A percentile compares a stretch with the other conserved stretches of the same genome.
phyloP scores from a whole-genome alignment of 441 rosid species.

The Erodium moschatum region DNA sequence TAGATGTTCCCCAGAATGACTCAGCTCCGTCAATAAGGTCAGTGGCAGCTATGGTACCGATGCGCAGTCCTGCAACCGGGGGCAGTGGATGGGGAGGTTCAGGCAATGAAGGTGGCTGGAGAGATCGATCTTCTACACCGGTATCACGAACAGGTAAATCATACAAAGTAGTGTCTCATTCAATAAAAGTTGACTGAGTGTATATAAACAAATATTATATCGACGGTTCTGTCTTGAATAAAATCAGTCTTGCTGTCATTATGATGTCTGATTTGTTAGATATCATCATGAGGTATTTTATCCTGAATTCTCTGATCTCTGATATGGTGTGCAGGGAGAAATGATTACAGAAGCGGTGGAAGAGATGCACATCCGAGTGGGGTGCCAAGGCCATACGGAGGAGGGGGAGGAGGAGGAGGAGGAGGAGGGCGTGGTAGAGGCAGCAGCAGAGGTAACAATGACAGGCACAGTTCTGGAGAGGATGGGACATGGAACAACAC shows the following conservation, averaged over 20 bases:
- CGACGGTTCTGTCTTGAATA: too few relatives aligned
- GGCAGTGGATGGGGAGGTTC: constrained; percentile 8
- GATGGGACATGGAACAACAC: constrained; percentile 33
- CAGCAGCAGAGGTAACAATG: constrained; percentile 19
- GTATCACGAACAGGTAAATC: constrained; percentile 37
- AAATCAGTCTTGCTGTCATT: too few relatives aligned
- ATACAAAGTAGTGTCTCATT: background rate
- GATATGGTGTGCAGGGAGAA: constrained; percentile 39
- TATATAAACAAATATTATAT: too few relatives aligned
- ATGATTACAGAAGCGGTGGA: constrained; percentile 49
- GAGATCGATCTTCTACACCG: constrained; percentile 15
- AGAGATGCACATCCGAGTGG: constrained; percentile 40
- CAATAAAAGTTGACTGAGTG: too few relatives aligned
- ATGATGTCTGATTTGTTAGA: too few relatives aligned
- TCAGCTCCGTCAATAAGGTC: constrained; percentile 78
- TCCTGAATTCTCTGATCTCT: too few relatives aligned
- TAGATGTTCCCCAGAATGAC: constrained; percentile 73
- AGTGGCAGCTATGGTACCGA: constrained; percentile 96
- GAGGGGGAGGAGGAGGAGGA: too few relatives aligned
- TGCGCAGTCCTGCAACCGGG: constrained; percentile 84
- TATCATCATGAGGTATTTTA: too few relatives aligned
- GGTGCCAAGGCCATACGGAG: constrained; percentile 16
- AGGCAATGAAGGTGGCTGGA: constrained; percentile 30
- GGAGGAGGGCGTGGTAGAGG: constrained; percentile 65
- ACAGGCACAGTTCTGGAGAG: constrained; percentile 33